Base-by-base conservation (phyloP, 164 flowering plant species). In the Vitis amurensis region DNA sequence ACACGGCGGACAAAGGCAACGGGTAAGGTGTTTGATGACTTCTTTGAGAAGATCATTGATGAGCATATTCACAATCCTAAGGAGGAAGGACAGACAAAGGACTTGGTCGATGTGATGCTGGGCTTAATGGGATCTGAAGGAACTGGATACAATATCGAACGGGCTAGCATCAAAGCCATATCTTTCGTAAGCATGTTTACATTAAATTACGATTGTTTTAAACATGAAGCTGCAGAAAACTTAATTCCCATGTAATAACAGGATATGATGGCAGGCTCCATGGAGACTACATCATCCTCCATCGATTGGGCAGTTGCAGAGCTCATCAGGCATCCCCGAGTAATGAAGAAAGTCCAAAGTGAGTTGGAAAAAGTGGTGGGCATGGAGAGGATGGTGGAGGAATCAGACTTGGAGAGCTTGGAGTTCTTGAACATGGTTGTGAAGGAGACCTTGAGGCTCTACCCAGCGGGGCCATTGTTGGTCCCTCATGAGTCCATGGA, bases 321-420 rank as follows among this genome's bases (percentile, higher is more conserved):
- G 6, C 44, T 31, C 44, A 31, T 13, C 9, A 67, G 37, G 50
- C 14, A 73, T 56, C 73, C 66, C 0, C 7, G 23, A 9, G 27
- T 47, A 10, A 70, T 70, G 73, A 69, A 64, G 44, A 69, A 69
- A 52, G 29, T 17, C 51, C 73, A 74, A 66, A 63, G 59, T 13
- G 77, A 74, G 63, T n/a, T 74, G 1, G n/a, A 51, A 52, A 16
- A 58, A 10, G 31, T 70, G 11, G 57, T 69, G 12, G 67, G 68
- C 8, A 44, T 56, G 15, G 48, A 55, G 9, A 48, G 66, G 9
- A 23, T 51, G 51, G 77, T 74, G 23, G 66, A 74, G 3, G 77
- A 74, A 69, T 59, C 64, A 50, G 73, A 70, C 53, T 27, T 74
- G 49, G 10, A 31, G 7, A 23, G 30, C 4, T 11, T 74, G 29